A percentile compares a stretch with the other conserved stretches of the same genome.
Conservation (phyloP, 257 asterid genomes). For the Penstemon barbatus region DNA sequence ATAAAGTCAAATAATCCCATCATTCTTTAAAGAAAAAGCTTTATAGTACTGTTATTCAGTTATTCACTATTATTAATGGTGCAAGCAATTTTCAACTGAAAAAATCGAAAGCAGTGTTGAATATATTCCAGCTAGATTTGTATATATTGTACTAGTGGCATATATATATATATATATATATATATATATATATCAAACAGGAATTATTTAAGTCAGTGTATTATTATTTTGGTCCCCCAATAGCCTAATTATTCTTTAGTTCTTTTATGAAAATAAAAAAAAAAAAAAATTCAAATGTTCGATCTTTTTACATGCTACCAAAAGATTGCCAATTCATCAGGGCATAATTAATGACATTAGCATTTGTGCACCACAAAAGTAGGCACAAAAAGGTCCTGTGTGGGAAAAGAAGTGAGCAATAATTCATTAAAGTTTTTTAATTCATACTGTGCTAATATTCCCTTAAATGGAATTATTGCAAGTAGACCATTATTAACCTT, state of each 20-base stretch:
- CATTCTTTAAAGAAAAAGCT: slow-evolving; percentile 43
- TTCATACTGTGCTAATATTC: not conserved
- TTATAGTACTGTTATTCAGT: not conserved
- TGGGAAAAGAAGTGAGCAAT: slow-evolving; percentile 1
- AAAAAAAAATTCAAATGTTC: slow-evolving; percentile 14
- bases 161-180: too few species aligned
- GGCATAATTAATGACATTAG: slow-evolving; percentile 26
- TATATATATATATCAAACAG: too few species aligned
- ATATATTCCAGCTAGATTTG: slow-evolving; percentile 40
- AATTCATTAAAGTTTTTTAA: not conserved
- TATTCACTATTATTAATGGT: slow-evolving; percentile 48
- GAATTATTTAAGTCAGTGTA: slow-evolving; percentile 17
- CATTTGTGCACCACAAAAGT: slow-evolving; percentile 44
- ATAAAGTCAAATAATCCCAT: slow-evolving; percentile 50
- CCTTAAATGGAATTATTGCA: too few species aligned
- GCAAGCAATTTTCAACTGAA: slow-evolving; percentile 54
- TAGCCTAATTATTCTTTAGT: slow-evolving; percentile 25
- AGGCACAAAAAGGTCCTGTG: slow-evolving; percentile 29
- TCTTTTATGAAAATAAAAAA: not conserved
- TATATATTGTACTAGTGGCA: slow-evolving; percentile 37
- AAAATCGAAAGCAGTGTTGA: slow-evolving; percentile 59
- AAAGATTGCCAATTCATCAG: slow-evolving; percentile 19
- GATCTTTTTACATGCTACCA: slow-evolving; percentile 16
- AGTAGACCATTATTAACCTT: too few species aligned
- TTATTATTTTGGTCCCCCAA: slow-evolving; percentile 54